Conservation (phyloP, 2,329 filamentous ascomycete species). For the Monosporascus sp. region DNA sequence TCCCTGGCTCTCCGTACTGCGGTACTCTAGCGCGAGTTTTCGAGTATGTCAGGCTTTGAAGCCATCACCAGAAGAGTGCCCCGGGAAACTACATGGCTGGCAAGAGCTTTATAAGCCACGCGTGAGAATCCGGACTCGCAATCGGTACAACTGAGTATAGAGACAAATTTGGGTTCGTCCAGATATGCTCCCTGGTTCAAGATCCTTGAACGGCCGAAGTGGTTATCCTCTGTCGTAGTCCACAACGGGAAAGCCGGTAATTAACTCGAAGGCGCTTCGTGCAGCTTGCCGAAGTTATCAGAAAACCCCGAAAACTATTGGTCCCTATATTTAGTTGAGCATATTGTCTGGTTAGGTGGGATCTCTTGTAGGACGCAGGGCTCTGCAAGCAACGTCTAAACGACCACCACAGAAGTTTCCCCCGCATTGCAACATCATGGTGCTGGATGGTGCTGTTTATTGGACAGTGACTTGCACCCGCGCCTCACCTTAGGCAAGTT, state of each 20-base stretch:
- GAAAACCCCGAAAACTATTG: not conserved
- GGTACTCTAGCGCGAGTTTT: not conserved
- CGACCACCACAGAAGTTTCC: not conserved
- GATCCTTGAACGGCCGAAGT: not conserved
- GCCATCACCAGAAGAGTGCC: not conserved
- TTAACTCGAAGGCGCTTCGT: not conserved
- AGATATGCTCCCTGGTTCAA: not conserved
- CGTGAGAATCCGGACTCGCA: not conserved
- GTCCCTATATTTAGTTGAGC: too few relatives aligned
- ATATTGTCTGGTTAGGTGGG: not conserved
- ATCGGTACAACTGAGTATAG: not conserved
- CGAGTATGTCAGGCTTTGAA: not conserved
- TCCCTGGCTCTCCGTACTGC: not conserved
- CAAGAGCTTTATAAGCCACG: not conserved
- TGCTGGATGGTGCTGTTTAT: too few relatives aligned
- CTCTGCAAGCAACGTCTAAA: not conserved
- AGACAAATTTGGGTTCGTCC: not conserved
- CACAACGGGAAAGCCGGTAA: not conserved
- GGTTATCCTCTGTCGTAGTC: not conserved
- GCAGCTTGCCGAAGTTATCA: not conserved
- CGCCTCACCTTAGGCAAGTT: too few relatives aligned
- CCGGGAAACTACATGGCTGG: not conserved
- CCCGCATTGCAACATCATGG: too few relatives aligned
- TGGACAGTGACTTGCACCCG: too few relatives aligned
- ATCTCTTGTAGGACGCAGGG: not conserved